phyloP scores from a whole-genome alignment of 2,329 filamentous ascomycete genomes.

The Laburnicola sp. region DNA sequence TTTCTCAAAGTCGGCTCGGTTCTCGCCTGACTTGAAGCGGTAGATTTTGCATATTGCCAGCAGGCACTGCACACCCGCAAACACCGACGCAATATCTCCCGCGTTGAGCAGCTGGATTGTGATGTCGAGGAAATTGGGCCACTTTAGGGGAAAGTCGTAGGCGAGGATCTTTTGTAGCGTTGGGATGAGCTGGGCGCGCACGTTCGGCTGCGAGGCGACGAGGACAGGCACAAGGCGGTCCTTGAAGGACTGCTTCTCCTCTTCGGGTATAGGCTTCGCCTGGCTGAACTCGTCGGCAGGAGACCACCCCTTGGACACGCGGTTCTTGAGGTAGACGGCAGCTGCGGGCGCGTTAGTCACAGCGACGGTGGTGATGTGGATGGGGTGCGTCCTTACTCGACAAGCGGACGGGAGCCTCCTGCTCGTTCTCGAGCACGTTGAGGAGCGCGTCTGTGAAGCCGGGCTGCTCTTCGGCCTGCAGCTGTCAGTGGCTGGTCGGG shows the following conservation, averaged over 20 bases:
- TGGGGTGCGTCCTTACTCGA: constrained; percentile 66
- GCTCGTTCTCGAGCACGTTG: constrained; percentile 86
- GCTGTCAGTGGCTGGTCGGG: constrained; percentile 26
- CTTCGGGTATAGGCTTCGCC: constrained; percentile 77
- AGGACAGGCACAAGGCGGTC: constrained; percentile 87
- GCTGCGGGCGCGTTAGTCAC: constrained; percentile 58
- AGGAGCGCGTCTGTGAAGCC: constrained; percentile 90
- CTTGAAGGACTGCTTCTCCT: constrained; percentile 84
- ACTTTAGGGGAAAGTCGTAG: constrained; percentile 90
- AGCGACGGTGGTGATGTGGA: neutral
- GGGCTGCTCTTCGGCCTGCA: constrained; percentile 81
- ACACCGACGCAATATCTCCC: constrained; percentile 82
- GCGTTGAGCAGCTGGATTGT: constrained; percentile 86
- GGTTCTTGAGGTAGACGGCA: constrained; percentile 97
- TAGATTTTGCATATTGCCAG: constrained; percentile 95
- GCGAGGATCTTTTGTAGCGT: constrained; percentile 95
- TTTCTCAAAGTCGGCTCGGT: constrained; percentile 85
- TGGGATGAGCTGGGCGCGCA: constrained; percentile 91
- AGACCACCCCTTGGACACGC: constrained; percentile 89
- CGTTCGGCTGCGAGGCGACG: constrained; percentile 74
- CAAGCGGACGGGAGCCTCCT: constrained; percentile 79
- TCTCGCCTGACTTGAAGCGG: constrained; percentile 85
- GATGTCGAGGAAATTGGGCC: constrained; percentile 93
- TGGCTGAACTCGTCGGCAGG: constrained; percentile 73
- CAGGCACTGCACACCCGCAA: constrained; percentile 91